Evolutionary conservation across 495 filamentous ascomycete species (phyloP).

Genomic region (Hapsidospora chrysogenum): DNA sequence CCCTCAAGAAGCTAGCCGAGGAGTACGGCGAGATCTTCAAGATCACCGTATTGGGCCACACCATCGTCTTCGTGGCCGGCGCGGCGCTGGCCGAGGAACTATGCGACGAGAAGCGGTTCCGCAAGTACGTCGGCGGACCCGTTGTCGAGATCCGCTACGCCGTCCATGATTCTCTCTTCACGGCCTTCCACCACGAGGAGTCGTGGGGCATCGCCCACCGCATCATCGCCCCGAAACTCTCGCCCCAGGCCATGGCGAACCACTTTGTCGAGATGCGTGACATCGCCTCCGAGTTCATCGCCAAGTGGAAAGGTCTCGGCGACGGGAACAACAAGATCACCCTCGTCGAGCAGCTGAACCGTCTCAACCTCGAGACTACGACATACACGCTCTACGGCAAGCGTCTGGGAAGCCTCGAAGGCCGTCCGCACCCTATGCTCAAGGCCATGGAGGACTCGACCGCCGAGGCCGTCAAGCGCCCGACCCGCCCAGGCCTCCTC

Average conservation of each 20-base stretch:
- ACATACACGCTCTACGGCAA: slow-evolving; percentile 45
- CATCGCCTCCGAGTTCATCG: slow-evolving; percentile 44
- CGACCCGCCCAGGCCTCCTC: slow-evolving; percentile 33
- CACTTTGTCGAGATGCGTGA: slow-evolving; percentile 55
- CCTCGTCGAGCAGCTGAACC: slow-evolving; percentile 49
- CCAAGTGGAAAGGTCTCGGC: slow-evolving; percentile 50
- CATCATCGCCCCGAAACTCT: slow-evolving; percentile 50
- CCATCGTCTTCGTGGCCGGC: slow-evolving; percentile 45
- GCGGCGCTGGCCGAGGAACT: slow-evolving; percentile 37
- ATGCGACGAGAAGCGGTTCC: slow-evolving; percentile 26
- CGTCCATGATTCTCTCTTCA: slow-evolving; percentile 51
- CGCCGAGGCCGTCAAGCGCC: slow-evolving; percentile 36
- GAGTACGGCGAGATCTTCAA: slow-evolving; percentile 42
- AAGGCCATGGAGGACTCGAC: slow-evolving; percentile 49
- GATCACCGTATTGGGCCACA: slow-evolving; percentile 42
- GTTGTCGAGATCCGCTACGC: slow-evolving; percentile 32
- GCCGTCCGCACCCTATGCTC: slow-evolving; percentile 44
- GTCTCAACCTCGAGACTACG: slow-evolving; percentile 53
- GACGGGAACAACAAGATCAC: slow-evolving; percentile 26
- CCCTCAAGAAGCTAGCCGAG: slow-evolving; percentile 37
- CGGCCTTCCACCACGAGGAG: slow-evolving; percentile 42
- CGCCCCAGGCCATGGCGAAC: slow-evolving; percentile 36
- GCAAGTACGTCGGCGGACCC: slow-evolving; percentile 31
- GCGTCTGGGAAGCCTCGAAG: slow-evolving; percentile 49
- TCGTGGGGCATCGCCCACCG: slow-evolving; percentile 59